These are phyloP conservation scores for Aegilops tauschii DNA, from an alignment of 176 grass and related monocot species.

Conservation along the genomic window DNA sequence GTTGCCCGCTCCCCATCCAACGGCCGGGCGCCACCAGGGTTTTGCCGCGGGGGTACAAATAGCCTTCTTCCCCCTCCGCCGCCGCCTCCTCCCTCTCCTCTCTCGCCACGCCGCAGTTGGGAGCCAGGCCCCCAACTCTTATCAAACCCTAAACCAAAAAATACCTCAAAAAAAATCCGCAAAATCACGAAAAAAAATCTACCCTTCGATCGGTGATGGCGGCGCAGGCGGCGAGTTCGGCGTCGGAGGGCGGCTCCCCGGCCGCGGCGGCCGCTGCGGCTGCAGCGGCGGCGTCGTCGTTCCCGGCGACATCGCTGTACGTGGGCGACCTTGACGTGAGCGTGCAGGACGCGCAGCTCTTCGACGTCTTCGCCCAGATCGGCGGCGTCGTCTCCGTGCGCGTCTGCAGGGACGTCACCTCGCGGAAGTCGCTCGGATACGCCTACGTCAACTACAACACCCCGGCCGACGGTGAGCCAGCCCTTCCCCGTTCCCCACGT, in stretches of 20 bases:
- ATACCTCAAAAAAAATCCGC: constrained; percentile 47
- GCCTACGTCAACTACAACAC: constrained; percentile 94
- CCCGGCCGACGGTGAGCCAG: constrained; percentile 61
- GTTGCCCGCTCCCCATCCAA: neutral
- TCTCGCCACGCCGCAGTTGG: constrained; percentile 39
- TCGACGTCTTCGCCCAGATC: constrained; percentile 89
- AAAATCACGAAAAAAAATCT: constrained; percentile 31
- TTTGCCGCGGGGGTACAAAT: constrained; percentile 38
- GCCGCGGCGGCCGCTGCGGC: neutral
- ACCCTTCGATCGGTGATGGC: constrained; percentile 18
- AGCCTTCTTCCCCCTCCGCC: neutral
- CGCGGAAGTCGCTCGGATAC: constrained; percentile 87
- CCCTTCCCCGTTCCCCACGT: neutral
- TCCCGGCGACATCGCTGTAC: constrained; percentile 82
- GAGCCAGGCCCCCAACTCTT: constrained; percentile 41
- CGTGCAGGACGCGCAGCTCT: constrained; percentile 88
- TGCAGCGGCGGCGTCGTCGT: constrained; percentile 20
- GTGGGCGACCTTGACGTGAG: constrained; percentile 83
- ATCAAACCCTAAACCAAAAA: constrained; percentile 68
- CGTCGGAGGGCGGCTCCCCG: constrained; percentile 36
- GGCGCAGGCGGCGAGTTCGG: constrained; percentile 31
- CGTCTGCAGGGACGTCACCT: constrained; percentile 84
- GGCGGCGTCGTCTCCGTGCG: constrained; percentile 84
- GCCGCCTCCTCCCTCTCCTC: neutral
- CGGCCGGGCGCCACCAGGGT: constrained; percentile 11